Evolutionary conservation across 345 rosid species (phyloP).

Genomic region (rapeseed (Brassica napus)): Da-Ae NC_063435.1:2149001-2149500

Average conservation of each 20-base stretch:
- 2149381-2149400: background rate
- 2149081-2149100: background rate
- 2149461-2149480: background rate
- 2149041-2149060: background rate
- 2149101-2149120: background rate
- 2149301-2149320: background rate
- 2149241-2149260: background rate
- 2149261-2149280: background rate
- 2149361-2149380: background rate
- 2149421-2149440: background rate
- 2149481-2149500: constrained; percentile 15
- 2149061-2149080: background rate
- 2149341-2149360: background rate
- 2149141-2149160: background rate
- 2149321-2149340: background rate
- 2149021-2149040: background rate
- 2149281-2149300: background rate
- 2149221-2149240: background rate
- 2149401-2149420: background rate
- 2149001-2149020: background rate
- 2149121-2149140: background rate
- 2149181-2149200: background rate
- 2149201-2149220: background rate
- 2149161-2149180: background rate
- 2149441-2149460: background rate